Evolutionary conservation across 768 basidiomycete genomes (phyloP).

Genomic region (Tephrocybe sp.): DNA sequence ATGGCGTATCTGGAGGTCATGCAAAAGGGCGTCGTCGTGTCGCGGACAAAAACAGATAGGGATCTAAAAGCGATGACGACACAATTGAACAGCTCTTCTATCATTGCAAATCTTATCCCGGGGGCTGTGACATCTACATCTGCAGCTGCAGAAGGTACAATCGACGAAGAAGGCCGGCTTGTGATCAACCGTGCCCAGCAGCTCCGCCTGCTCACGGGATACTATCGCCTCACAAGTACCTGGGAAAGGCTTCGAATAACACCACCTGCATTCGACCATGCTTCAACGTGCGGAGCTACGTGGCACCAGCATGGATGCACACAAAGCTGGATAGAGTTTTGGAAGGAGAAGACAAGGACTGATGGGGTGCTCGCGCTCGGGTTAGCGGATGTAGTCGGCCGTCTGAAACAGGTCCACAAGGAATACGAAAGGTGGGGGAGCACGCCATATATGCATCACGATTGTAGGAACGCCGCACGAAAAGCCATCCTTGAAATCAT

Average conservation of each 20-base stretch:
- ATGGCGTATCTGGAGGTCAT: conserved; percentile 73
- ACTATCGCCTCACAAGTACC: conserved; percentile 59
- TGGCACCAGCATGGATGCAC: conserved; percentile 75
- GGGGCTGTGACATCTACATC: not conserved
- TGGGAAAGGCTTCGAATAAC: conserved; percentile 63
- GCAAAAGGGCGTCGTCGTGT: conserved; percentile 52
- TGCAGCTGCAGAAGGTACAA: conserved; percentile 25
- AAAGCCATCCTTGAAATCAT: conserved; percentile 53
- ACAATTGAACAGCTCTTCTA: not conserved
- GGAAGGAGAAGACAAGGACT: conserved; percentile 70
- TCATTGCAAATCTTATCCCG: not conserved
- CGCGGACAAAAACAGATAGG: conserved; percentile 29
- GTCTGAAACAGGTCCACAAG: conserved; percentile 57
- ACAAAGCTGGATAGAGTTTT: conserved; percentile 75
- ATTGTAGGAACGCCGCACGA: conserved; percentile 60
- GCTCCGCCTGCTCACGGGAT: conserved; percentile 65
- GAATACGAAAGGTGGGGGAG: conserved; percentile 71
- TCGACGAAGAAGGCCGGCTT: conserved; percentile 43
- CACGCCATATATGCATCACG: conserved; percentile 78
- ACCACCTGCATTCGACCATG: conserved; percentile 65
- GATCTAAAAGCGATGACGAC: conserved; percentile 16
- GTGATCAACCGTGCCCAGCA: conserved; percentile 57
- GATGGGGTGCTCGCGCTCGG: conserved; percentile 59
- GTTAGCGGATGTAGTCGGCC: conserved; percentile 65
- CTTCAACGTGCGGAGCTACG: conserved; percentile 56